Evolutionary conservation across 2,329 filamentous ascomycete genomes (phyloP), one percentile per base, ranked within the genome.

Genomic region (Fusarium pseudoanthophilum): DNA sequence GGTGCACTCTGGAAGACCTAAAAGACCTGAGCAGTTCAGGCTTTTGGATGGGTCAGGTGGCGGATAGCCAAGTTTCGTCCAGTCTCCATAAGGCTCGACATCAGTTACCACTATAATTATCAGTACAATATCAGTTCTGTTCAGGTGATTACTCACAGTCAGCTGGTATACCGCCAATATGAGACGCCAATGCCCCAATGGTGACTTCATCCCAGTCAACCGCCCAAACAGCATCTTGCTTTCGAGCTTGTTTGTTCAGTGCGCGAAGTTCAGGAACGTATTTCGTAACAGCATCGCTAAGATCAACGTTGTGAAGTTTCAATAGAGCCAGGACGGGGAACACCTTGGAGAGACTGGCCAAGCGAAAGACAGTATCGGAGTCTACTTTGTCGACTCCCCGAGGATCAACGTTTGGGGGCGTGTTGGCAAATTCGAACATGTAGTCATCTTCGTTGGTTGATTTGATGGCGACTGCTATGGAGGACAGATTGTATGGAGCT

Each of bases 161-260:
- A 21, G 69, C 63, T 7, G 57, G 57, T 7, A 72, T 39, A 0
- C 69, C 69, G 1, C 63, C 37, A 1, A 72, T 34, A 7, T 72
- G 69, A 8, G 69, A 68, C 3, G 63, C 58, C 20, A 72, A 43
- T 1, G 68, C 26, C 0, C 62, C 57, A 8, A 72, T 14, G 11
- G 69, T 72, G 34, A 72, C 34, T 7, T 52, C 42, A 36, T 72
- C 63, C 69, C 69, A 72, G 4, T 72, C 63, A 2, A 64, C 46
- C 1, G 53, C n/a, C 69, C 68, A 72, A 20, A 72, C 45, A 16
- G 62, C 37, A 11, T 72, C 48, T 5, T 59, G 49, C 30, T 55
- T 57, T 10, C 69, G 30, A 5, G 63, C 43, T 24, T 28, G 24
- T n/a, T 68, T 64, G 6, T 63, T 63, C 24, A 72, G 15, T 8